Conservation (phyloP, 1,284 basidiomycete species). For the Cyathus pygmaeus region DNA sequence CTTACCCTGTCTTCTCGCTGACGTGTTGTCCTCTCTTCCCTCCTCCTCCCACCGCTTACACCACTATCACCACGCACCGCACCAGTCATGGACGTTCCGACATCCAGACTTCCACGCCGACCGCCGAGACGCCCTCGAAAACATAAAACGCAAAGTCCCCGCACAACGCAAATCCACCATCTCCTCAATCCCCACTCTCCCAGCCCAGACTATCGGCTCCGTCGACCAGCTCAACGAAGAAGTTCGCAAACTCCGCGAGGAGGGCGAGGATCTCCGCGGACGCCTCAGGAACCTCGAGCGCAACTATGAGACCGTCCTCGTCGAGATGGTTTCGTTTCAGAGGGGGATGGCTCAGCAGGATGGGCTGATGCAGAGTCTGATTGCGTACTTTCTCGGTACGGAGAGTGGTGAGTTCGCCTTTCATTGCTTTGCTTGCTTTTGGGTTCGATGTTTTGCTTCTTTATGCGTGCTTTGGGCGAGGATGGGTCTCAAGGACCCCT, state of each 20-base stretch:
- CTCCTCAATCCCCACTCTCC: slow-evolving; percentile 30
- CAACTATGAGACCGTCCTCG: slow-evolving; percentile 81
- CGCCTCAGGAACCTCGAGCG: slow-evolving; percentile 62
- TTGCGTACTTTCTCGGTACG: slow-evolving; percentile 82
- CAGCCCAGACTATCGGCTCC: slow-evolving; percentile 20
- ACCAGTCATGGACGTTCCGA: slow-evolving; percentile 92
- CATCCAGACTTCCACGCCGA: slow-evolving; percentile 95
- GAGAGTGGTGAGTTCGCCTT: slow-evolving; percentile 59
- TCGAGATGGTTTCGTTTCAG: slow-evolving; percentile 87
- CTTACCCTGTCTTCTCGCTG: neutral
- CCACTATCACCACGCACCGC: neutral
- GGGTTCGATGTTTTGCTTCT: slow-evolving; percentile 5
- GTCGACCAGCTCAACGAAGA: slow-evolving; percentile 48
- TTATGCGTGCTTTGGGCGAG: slow-evolving; percentile 3
- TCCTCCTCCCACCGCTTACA: neutral
- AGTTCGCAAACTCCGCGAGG: slow-evolving; percentile 58
- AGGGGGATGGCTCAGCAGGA: slow-evolving; percentile 89
- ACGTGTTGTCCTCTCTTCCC: slow-evolving; percentile 1
- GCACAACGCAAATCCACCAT: slow-evolving; percentile 66
- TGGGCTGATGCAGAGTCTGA: slow-evolving; percentile 82
- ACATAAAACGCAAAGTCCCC: slow-evolving; percentile 94
- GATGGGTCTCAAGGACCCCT: too few relatives aligned
- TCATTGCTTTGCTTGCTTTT: slow-evolving; percentile 11
- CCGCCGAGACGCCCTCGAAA: slow-evolving; percentile 86
- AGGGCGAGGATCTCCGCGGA: slow-evolving; percentile 67